Conservation (phyloP, 108 stramenopile genomes). For the Nitzschia sp. region DNA sequence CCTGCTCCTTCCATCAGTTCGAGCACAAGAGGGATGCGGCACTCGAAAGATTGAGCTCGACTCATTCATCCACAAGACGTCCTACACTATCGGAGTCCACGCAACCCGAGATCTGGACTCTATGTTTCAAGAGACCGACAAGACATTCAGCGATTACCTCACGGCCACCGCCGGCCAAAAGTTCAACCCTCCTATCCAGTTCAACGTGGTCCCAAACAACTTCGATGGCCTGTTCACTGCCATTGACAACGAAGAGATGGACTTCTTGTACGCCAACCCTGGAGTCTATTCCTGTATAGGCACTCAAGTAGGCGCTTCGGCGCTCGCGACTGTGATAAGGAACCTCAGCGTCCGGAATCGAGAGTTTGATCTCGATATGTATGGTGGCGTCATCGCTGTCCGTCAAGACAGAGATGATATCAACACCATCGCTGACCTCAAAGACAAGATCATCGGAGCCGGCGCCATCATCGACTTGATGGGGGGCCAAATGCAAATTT, state of each 20-base stretch:
- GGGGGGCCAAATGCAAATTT: slow-evolving; percentile 41
- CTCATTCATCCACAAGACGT: slow-evolving; percentile 13
- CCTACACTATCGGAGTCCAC: slow-evolving; percentile 36
- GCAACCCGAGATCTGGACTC: slow-evolving; percentile 33
- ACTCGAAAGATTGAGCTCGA: neutral
- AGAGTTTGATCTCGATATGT: slow-evolving; percentile 10
- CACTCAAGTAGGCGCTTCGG: slow-evolving; percentile 4
- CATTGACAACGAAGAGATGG: slow-evolving; percentile 14
- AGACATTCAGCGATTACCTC: slow-evolving; percentile 15
- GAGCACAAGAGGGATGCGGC: no score
- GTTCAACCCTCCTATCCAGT: slow-evolving; percentile 27
- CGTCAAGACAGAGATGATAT: slow-evolving; percentile 22
- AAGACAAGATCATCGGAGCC: slow-evolving; percentile 35
- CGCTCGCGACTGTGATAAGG: slow-evolving; percentile 7
- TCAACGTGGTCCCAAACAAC: neutral
- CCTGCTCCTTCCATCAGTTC: no score
- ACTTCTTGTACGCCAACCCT: slow-evolving; percentile 29
- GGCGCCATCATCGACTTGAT: slow-evolving; percentile 37
- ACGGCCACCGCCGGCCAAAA: slow-evolving; percentile 17
- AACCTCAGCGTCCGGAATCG: neutral
- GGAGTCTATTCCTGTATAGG: slow-evolving; percentile 24
- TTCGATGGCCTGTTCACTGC: slow-evolving; percentile 7
- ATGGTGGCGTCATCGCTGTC: slow-evolving; percentile 24
- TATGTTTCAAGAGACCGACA: slow-evolving; percentile 27
- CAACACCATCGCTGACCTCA: slow-evolving; percentile 24